Evolutionary conservation across 106 monocot genomes (phyloP).

Genomic region (Platanthera zijinensis): DNA sequence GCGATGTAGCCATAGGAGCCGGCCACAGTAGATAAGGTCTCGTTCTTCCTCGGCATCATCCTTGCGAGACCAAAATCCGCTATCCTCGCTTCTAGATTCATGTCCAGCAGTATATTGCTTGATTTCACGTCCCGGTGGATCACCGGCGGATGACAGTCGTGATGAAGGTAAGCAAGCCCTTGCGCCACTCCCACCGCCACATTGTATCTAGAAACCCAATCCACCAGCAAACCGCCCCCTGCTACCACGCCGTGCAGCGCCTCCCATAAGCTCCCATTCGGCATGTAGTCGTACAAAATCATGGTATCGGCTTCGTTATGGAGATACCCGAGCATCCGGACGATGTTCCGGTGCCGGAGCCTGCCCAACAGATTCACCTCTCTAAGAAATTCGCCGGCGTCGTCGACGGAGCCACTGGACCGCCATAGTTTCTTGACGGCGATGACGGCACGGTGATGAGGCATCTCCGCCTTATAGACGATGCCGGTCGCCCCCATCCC

Average conservation of each 20-base stretch:
- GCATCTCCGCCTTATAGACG: constrained; percentile 85
- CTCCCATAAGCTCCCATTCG: constrained; percentile 82
- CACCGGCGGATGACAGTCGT: constrained; percentile 77
- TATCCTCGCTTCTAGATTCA: constrained; percentile 59
- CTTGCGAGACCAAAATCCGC: constrained; percentile 82
- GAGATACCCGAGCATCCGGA: constrained; percentile 69
- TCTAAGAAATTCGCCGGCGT: constrained; percentile 19
- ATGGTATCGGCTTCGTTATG: constrained; percentile 69
- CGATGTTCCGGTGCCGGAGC: constrained; percentile 78
- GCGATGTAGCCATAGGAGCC: constrained; percentile 94
- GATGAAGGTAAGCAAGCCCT: constrained; percentile 85
- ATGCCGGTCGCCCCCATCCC: constrained; percentile 86
- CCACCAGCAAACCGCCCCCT: constrained; percentile 34
- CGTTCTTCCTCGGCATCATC: constrained; percentile 45
- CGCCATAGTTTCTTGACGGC: constrained; percentile 92
- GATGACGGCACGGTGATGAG: constrained; percentile 37
- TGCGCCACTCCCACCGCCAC: constrained; percentile 70
- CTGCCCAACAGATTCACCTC: constrained; percentile 65
- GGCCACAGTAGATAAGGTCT: constrained; percentile 65
- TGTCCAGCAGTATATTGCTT: constrained; percentile 69
- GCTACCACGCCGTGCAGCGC: constrained; percentile 51
- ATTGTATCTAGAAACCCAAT: constrained; percentile 82
- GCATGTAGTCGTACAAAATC: constrained; percentile 87
- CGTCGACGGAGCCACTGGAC: neutral
- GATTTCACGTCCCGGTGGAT: constrained; percentile 91